Evolutionary conservation across 2,329 filamentous ascomycete genomes (phyloP).

Genomic region (Phyllosticta capitalensis): DNA sequence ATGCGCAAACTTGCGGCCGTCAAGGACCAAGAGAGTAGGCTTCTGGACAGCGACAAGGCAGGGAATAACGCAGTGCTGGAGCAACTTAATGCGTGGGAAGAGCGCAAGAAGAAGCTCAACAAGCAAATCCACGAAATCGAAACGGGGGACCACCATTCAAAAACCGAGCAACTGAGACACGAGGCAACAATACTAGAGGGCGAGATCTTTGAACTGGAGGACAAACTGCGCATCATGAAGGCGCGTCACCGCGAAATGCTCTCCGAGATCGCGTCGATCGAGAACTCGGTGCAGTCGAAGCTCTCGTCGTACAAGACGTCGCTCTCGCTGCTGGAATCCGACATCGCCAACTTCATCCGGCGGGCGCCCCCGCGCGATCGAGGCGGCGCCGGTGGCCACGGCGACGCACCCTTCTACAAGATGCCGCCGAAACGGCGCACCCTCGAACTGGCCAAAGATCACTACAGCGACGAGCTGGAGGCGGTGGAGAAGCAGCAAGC

Average conservation of each 20-base stretch:
- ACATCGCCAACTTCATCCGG: slow-evolving; percentile 50
- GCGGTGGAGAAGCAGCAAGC: slow-evolving; percentile 46
- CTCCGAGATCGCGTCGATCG: slow-evolving; percentile 2
- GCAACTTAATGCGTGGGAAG: slow-evolving; percentile 49
- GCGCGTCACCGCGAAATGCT: slow-evolving; percentile 15
- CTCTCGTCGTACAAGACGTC: slow-evolving; percentile 7
- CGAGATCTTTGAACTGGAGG: slow-evolving; percentile 58
- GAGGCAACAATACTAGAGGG: slow-evolving; percentile 46
- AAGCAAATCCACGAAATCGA: slow-evolving; percentile 49
- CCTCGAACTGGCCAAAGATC: slow-evolving; percentile 58
- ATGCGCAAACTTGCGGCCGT: slow-evolving; percentile 56
- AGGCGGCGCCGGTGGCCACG: slow-evolving; percentile 13
- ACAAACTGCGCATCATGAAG: slow-evolving; percentile 52
- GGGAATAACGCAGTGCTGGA: slow-evolving; percentile 49
- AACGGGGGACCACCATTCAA: slow-evolving; percentile 44
- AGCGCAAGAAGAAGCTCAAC: slow-evolving; percentile 46
- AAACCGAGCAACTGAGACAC: slow-evolving; percentile 41
- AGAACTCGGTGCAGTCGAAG: slow-evolving; percentile 9
- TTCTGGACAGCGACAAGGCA: slow-evolving; percentile 48
- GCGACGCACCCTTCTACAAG: neutral
- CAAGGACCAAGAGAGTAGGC: slow-evolving; percentile 58
- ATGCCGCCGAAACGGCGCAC: slow-evolving; percentile 54
- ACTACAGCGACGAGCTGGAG: slow-evolving; percentile 57
- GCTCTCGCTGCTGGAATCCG: slow-evolving; percentile 54
- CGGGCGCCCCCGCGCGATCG: slow-evolving; percentile 41